These are phyloP conservation scores for Batrachochytrium dendrobatidis DNA, from an alignment of 371 early-diverging fungal species.

Conservation along the genomic window DNA sequence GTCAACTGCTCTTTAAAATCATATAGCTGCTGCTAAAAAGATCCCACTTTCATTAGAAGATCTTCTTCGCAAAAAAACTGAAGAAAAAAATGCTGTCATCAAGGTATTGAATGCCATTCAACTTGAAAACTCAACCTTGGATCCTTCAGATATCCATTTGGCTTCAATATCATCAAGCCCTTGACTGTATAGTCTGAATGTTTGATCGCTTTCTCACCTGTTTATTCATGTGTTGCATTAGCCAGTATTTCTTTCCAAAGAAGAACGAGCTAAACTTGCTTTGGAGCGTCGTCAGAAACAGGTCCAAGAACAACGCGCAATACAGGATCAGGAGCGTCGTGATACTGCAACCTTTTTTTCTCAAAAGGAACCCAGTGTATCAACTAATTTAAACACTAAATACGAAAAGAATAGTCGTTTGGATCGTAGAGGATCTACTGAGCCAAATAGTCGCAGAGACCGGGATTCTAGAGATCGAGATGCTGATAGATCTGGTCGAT, in stretches of 20 bases:
- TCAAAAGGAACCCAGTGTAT: too few relatives aligned
- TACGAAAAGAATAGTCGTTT: too few relatives aligned
- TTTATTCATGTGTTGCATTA: too few relatives aligned
- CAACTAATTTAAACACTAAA: too few relatives aligned
- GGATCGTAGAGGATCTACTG: constrained; percentile 20
- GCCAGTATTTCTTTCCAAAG: constrained; percentile 86
- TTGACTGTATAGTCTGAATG: neutral
- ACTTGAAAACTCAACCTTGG: neutral
- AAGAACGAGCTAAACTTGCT: constrained; percentile 81
- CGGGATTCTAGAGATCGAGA: constrained; percentile 11
- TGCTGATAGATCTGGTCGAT: neutral
- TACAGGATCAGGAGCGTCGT: constrained; percentile 55
- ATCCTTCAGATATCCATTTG: neutral
- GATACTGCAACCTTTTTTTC: constrained; percentile 17
- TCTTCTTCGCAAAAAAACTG: constrained; percentile 55
- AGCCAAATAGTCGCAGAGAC: constrained; percentile 11
- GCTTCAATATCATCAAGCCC: neutral
- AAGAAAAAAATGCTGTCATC: constrained; percentile 45
- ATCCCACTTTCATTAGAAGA: constrained; percentile 73
- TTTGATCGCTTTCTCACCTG: too few relatives aligned
- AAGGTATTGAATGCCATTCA: constrained; percentile 34
- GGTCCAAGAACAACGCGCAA: constrained; percentile 37
- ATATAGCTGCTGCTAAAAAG: constrained; percentile 19
- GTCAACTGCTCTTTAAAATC: too few relatives aligned
- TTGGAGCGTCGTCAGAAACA: constrained; percentile 75